Conservation (phyloP, 2,329 filamentous ascomycete species). For the Microcyclosporella mali region DNA sequence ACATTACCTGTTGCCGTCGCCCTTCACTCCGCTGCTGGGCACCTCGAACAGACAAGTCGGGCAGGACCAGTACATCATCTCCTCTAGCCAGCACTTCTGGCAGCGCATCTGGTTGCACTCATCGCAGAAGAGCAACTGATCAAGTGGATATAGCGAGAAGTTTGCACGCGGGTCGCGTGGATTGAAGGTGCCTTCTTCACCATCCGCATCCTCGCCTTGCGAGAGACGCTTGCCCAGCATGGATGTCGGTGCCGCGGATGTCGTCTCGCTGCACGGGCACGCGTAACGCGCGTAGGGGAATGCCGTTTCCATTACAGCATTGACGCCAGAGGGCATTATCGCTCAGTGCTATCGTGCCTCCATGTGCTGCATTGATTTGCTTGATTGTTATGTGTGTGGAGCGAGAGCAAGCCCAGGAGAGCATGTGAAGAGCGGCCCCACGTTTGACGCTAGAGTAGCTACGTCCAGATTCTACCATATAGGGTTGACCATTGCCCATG, state of each 20-base stretch:
- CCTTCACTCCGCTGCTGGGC: conserved; percentile 83
- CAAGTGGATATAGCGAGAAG: conserved; percentile 87
- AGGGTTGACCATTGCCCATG: too few relatives aligned
- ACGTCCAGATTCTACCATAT: too few relatives aligned
- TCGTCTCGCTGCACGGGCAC: conserved; percentile 54
- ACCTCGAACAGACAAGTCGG: conserved; percentile 95
- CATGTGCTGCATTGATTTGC: too few relatives aligned
- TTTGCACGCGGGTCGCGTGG: conserved; percentile 77
- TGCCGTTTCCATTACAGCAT: conserved; percentile 43
- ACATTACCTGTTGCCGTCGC: conserved; percentile 79
- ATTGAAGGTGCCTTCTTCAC: conserved; percentile 77
- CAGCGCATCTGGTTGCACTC: conserved; percentile 96
- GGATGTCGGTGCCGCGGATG: conserved; percentile 27
- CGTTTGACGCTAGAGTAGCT: too few relatives aligned
- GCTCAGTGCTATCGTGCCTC: not conserved
- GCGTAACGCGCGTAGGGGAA: conserved; percentile 62
- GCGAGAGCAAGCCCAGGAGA: too few relatives aligned
- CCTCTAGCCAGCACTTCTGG: conserved; percentile 82
- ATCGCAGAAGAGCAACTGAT: conserved; percentile 92
- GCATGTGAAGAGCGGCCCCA: too few relatives aligned
- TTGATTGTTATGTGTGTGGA: too few relatives aligned
- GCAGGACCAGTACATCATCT: conserved; percentile 92
- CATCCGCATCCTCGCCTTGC: conserved; percentile 47
- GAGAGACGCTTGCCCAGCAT: conserved; percentile 33
- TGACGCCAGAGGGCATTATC: too few relatives aligned